Percentiles rank a stretch among this genome's conserved stretches.
Conservation (phyloP, 2,329 filamentous ascomycete species). For the Colletotrichum agaves region DNA sequence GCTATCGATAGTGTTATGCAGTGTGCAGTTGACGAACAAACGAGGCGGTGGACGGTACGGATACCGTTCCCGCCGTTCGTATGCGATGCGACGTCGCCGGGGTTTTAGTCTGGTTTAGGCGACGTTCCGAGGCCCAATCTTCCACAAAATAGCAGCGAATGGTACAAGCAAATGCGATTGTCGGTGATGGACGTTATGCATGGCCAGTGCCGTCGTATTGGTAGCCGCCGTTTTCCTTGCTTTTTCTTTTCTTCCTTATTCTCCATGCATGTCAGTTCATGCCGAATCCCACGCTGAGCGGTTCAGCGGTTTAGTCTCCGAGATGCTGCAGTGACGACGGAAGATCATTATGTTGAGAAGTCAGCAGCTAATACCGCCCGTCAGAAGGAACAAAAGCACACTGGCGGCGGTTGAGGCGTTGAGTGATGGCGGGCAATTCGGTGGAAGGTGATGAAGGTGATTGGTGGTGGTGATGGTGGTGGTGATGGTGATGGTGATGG, state of each 20-base stretch:
- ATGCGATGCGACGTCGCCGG: constrained; percentile 15
- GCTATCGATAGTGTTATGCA: constrained; percentile 6
- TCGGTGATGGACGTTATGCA: constrained; percentile 1
- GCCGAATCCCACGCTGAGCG: not conserved
- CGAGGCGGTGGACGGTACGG: not conserved
- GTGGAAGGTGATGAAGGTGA: not conserved
- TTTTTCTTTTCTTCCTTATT: constrained; percentile 1
- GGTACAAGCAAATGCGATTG: constrained; percentile 6
- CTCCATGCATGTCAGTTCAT: constrained; percentile 1
- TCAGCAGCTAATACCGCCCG: not conserved
- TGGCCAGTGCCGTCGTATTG: not conserved
- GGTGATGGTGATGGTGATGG: no score
- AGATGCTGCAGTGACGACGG: constrained; percentile 13
- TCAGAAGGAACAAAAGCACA: no score
- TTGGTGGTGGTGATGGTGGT: not conserved
- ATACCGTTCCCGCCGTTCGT: constrained; percentile 5
- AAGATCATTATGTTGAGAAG: not conserved
- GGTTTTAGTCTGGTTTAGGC: constrained; percentile 22
- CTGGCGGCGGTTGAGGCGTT: not conserved
- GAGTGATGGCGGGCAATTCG: no score
- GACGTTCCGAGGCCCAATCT: constrained; percentile 25
- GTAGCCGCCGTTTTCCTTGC: constrained; percentile 9
- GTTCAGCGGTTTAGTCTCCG: constrained; percentile 17
- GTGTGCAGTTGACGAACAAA: not conserved
- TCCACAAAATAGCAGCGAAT: constrained; percentile 1